Evolutionary conservation across 225 moss, liverwort and hornwort species (phyloP), one percentile per base, ranked within the genome.

Genomic region (Bryum argenteum): DNA sequence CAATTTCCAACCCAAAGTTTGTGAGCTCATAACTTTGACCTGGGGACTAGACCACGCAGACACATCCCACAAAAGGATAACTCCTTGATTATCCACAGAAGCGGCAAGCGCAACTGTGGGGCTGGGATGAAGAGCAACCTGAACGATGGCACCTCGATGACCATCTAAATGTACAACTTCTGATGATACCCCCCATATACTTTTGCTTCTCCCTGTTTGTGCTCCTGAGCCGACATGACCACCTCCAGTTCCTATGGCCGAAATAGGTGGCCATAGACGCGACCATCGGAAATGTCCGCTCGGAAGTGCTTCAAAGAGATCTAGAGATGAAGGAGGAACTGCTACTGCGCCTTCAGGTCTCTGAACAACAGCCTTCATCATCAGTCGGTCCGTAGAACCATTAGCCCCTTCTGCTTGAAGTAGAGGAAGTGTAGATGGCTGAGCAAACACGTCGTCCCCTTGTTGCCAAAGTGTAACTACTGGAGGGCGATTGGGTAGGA

Each of bases 251-350:
- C 94, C 97, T 73, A 98, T 82, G 22, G 97, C 97, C 74, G 92
- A 85, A n/a, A 94, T 86, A 72, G 94, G 97, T 44, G 97, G 97
- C 97, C 97, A 98, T 58, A 94, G 69, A 62, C 92, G 88, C 53
- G 92, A 98, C 91, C 94, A 98, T 45, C 92, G 89, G 41, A 94
- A 92, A 76, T 86, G 80, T 70, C 90, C 90, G 78, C 84, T 74
- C 6, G 92, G 86, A 85, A 92, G 87, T 66, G 84, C 82, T 80
- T 98, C 97, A 78, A 98, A 92, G 23, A 98, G 78, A 79, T 98
- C 94, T 67, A 98, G 69, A 68, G 94, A 98, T 55, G 94, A 94
- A 53, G 92, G 97, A 57, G 97, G 88, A 39, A 88, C 87, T 82
- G 79, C 87, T 58, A 83, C 66, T 16, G 84, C 87, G 28, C 88